Base-by-base conservation (phyloP, 2,329 filamentous ascomycete species). In the Paramyrothecium roridum region DNA sequence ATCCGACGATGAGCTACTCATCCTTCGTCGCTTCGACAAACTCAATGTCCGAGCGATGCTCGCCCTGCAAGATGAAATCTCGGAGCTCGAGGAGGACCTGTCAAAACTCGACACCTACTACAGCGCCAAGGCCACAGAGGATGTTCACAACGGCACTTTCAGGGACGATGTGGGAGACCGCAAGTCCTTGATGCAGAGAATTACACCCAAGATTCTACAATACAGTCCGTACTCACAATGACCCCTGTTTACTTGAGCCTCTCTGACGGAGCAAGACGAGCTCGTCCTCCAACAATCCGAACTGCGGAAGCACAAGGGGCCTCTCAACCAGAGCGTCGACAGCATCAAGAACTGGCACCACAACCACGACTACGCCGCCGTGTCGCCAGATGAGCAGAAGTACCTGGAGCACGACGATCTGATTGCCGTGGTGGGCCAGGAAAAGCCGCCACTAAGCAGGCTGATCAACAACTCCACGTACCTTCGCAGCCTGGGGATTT, bases 11-110 rank as follows among this genome's bases (percentile, higher is more conserved):
- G 68, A 69, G 46, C 61, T 69, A n/a, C 58, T 64, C 21, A 62
- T 73, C 8, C 62, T 74, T 3, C 63, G 71, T 7, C 64, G 69
- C 13, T 74, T 75, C 50, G 60, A 61, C 8, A 53, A 59, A 1
- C 57, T 73, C 0, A 72, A 70, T 46, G 56, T 58, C 8, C 57
- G 70, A 33, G 55, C 71, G 13, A 56, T 66, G 1, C 59, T 74
- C 6, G 59, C 60, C 1, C 59, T 73, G 3, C 71, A 75, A 56
- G 70, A 74, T 34, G 59, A 70, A 47, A 57, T 74, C 1, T 61
- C 60, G 1, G 57, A 52, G 0, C 50, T 73, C 0, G 71, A 74
- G 55, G 54, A 68, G 8, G 50, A 67, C 12, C 59, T 74, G 0
- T n/a, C 55, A 1, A 50, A 59, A 8, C 21, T 72, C 2, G 70